These are phyloP conservation scores for Mycena venus DNA, from an alignment of 768 basidiomycete species.

Conservation along the genomic window DNA sequence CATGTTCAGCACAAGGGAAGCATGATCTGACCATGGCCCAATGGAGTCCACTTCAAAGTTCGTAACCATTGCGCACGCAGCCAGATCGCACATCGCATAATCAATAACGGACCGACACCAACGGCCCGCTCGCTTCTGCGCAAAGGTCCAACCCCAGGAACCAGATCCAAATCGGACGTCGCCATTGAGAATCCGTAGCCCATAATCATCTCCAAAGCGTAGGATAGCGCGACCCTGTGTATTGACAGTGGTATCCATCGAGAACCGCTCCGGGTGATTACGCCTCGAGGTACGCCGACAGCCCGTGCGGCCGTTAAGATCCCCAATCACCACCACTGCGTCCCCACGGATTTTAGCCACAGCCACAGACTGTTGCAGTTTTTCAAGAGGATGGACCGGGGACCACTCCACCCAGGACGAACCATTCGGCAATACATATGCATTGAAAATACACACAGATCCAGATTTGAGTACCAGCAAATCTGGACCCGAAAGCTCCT, in stretches of 20 bases:
- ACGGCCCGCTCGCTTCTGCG: not conserved
- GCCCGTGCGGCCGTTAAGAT: not conserved
- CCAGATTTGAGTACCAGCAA: not conserved
- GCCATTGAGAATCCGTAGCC: not conserved
- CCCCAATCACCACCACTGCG: not conserved
- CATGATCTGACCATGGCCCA: no score
- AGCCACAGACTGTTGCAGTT: not conserved
- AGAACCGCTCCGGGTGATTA: not conserved
- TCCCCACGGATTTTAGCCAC: not conserved
- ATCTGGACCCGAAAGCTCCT: not conserved
- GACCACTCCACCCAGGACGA: not conserved
- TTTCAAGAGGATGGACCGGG: not conserved
- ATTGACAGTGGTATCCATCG: not conserved
- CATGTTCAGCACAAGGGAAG: no score
- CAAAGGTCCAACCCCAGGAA: constrained; percentile 3
- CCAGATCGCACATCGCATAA: not conserved
- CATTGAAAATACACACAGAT: not conserved
- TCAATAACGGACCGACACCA: not conserved
- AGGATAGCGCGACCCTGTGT: not conserved
- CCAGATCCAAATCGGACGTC: not conserved
- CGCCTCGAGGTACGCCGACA: not conserved
- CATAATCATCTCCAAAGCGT: not conserved
- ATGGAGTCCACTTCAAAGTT: not conserved
- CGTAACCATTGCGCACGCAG: not conserved
- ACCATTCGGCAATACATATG: not conserved